Percentiles rank a stretch among this genome's conserved stretches.
Conservation (phyloP, 768 basidiomycete genomes). For the Podaxis rugospora region DNA sequence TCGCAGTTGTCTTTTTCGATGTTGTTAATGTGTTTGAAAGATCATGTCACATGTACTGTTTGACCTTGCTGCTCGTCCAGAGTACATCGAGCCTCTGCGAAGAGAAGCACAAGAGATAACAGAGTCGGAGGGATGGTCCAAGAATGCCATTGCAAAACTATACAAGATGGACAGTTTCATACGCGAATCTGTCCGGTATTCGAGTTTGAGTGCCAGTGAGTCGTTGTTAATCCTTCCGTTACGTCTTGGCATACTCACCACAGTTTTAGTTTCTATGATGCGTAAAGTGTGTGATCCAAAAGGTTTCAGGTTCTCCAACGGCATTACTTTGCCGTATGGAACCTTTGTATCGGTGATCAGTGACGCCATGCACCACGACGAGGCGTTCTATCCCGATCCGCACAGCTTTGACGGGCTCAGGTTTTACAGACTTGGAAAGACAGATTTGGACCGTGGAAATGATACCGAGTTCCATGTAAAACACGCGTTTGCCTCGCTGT, state of each 20-base stretch:
- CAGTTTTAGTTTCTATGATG: constrained; percentile 22
- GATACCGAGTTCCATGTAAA: not conserved
- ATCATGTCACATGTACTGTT: constrained; percentile 27
- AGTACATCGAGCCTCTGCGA: constrained; percentile 28
- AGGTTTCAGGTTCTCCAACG: constrained; percentile 41
- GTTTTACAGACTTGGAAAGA: constrained; percentile 7
- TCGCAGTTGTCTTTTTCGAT: not conserved
- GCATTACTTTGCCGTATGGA: constrained; percentile 19
- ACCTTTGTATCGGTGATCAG: constrained; percentile 13
- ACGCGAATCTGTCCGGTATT: constrained; percentile 24
- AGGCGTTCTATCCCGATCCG: not conserved
- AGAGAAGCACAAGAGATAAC: constrained; percentile 34
- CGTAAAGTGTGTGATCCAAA: constrained; percentile 26
- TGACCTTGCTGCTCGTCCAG: constrained; percentile 28
- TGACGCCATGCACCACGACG: constrained; percentile 10
- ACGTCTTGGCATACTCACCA: not conserved
- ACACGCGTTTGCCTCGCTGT: constrained; percentile 5
- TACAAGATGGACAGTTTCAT: constrained; percentile 40
- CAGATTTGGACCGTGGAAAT: not conserved
- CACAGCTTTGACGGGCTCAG: not conserved
- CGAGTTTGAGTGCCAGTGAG: constrained; percentile 4
- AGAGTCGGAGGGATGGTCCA: constrained; percentile 27
- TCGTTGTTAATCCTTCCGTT: constrained; percentile 4
- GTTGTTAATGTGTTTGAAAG: constrained; percentile 14
- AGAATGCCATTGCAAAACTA: constrained; percentile 30